Evolutionary conservation across 2,329 filamentous ascomycete genomes (phyloP), one percentile per base, ranked within the genome.

Genomic region (Macrophomina tecta): DNA sequence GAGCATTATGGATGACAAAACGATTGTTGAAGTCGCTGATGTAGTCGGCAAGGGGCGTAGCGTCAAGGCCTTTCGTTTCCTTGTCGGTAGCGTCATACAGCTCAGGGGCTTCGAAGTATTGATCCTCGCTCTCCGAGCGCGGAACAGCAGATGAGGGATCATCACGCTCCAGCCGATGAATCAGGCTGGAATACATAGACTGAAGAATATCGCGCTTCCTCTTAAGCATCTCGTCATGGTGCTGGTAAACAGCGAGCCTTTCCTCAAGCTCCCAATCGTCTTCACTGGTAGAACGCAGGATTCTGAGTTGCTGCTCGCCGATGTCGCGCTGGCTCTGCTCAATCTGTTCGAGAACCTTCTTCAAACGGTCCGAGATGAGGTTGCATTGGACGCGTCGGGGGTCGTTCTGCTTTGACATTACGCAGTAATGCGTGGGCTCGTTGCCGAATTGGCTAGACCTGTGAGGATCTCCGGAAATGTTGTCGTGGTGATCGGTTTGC

Each of bases 1-100:
- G 95, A 76, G 96, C 87, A 73, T 99, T 99, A 82, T 99, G 95
- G 63, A 99, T 91, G 72, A 98, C 94, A 82, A 99, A 99, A 1
- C 95, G 91, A 75, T 99, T 99, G 77, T 96, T 95, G 83, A 97
- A 99, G 76, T 98, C 94, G 77, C 91, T 97, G 58, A 92, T 90
- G 71, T 94, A 94, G 70, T 97, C 93, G 16, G 91, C 87, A 3
- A 90, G 87, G 0, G 90, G 87, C 2, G 89, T 88, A 1, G 90
- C 86, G 69, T 92, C 89, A 64, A 90, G 82, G 14, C 84, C 86
- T 53, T 76, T 76, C 2, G 70, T 71, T 18, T 85, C 83, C 36
- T 82, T 73, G 38, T 85, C 82, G 28, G 71, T 65, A 2, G 78
- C 72, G 63, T 83, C 80, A 30, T 85, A 85, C 46, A 86, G 85